Base-by-base conservation (phyloP, 2,329 filamentous ascomycete genomes). In the Emergomyces africanus region DNA sequence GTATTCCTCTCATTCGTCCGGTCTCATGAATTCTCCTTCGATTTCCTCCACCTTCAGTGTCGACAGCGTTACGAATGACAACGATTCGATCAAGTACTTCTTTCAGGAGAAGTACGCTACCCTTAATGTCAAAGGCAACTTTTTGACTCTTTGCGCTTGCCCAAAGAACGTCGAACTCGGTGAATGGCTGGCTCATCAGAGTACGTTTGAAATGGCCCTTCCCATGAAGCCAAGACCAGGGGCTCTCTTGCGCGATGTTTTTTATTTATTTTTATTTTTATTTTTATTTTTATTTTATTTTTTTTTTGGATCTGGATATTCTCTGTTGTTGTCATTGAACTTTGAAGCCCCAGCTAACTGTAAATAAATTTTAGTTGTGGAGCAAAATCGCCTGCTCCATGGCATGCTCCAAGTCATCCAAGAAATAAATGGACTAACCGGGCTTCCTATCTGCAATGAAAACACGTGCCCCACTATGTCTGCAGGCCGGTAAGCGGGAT, bases 81-180 rank as follows among this genome's bases (percentile, higher is more conserved):
- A 74, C 39, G 72, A 76, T 59, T 67, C 72, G n/a, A 71, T 74
- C 39, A 79, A 78, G 64, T 78, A 77, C 65, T 79, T 78, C 64
- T 77, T 79, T 63, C 74, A 77, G 64, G 77, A 79, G 68, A 78
- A 77, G 66, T 78, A 78, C 61, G 86, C 88, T 58, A 88, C 87
- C 70, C 85, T 95, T 69, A 95, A 96, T 64, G 91, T 96, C 69
- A 95, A 92, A 78, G 92, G 92, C 61, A 97, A 96, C 77, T 96
- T 97, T 71, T 90, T 96, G 86, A 96, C 92, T 12, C 77, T 97
- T 61, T 95, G 91, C 68, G 90, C 90, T 55, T 87, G 91, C 70
- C 92, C 92, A 25, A 91, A 92, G 77, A 91, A 94, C 59, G 89
- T 96, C 51, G 92, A 96, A 69, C 85, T 90, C 70, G 92, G 90